Evolutionary conservation across 169 alveolate species (phyloP).

Genomic region (Eimeria tenella): DNA sequence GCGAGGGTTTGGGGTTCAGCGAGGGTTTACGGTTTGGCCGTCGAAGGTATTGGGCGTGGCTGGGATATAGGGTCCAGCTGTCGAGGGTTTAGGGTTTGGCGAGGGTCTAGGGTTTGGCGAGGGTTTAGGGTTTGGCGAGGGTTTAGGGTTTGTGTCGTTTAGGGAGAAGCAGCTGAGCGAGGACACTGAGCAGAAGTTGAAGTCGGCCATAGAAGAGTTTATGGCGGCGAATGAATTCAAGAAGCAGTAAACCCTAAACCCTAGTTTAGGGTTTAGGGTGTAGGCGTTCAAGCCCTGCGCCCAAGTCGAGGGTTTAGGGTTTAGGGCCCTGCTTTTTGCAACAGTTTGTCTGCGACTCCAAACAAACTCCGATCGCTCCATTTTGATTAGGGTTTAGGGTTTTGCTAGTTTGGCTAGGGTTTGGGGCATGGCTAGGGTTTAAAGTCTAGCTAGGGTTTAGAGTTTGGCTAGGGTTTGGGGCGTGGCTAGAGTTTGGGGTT

Average conservation of each 20-base stretch:
- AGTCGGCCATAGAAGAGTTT: too few relatives aligned
- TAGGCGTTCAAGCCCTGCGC: background rate
- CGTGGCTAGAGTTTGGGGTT: constrained; percentile 38
- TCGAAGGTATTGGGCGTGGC: too few relatives aligned
- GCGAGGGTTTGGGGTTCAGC: background rate
- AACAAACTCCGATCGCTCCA: too few relatives aligned
- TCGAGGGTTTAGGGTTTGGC: background rate
- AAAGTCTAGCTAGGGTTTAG: constrained; percentile 37
- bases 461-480: background rate
- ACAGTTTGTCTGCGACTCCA: too few relatives aligned
- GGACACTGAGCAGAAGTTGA: too few relatives aligned
- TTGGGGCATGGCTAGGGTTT: constrained; percentile 37
- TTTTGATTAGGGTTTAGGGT: background rate
- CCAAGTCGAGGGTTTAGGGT: constrained; percentile 1
- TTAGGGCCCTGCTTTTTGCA: too few relatives aligned
- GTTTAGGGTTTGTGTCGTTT: too few relatives aligned
- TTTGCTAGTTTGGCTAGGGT: background rate
- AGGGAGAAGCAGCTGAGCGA: too few relatives aligned
- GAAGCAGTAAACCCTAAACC: too few relatives aligned
- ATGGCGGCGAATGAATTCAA: too few relatives aligned
- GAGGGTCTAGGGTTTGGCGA: too few relatives aligned
- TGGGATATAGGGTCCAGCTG: background rate
- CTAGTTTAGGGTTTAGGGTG: constrained; percentile 16
- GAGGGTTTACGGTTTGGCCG: background rate
- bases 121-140: too few relatives aligned